Evolutionary conservation across 2,329 filamentous ascomycete genomes (phyloP).

Genomic region (Bisporella sp.): DNA sequence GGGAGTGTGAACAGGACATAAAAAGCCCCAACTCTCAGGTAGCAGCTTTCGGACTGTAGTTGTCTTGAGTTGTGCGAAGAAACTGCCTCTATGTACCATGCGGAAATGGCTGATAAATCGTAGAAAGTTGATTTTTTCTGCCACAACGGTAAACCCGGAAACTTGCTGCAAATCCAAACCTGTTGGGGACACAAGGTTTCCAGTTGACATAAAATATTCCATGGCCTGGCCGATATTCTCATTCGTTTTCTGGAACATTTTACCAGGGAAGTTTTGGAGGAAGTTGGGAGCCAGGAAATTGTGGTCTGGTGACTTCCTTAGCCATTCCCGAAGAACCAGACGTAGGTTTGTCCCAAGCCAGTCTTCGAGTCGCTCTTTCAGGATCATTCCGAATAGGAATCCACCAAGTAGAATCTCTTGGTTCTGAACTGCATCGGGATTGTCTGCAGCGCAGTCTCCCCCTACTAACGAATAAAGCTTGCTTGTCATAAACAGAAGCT

Average conservation of each 20-base stretch:
- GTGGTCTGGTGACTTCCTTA: slow-evolving; percentile 50
- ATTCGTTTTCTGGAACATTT: slow-evolving; percentile 74
- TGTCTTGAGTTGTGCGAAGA: slow-evolving; percentile 96
- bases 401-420: slow-evolving; percentile 92
- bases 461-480: slow-evolving; percentile 92
- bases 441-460: slow-evolving; percentile 88
- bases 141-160: slow-evolving; percentile 92
- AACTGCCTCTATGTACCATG: slow-evolving; percentile 97
- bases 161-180: slow-evolving; percentile 92
- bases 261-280: slow-evolving; percentile 68
- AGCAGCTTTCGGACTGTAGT: slow-evolving; percentile 93
- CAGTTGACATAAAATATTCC: slow-evolving; percentile 94
- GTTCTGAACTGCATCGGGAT: slow-evolving; percentile 93
- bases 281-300: slow-evolving; percentile 76
- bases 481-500: slow-evolving; percentile 91
- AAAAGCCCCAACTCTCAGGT: slow-evolving; percentile 95
- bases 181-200: slow-evolving; percentile 84
- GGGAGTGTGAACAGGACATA: slow-evolving; percentile 95
- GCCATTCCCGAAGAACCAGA: slow-evolving; percentile 47
- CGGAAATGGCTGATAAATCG: slow-evolving; percentile 98
- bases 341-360: slow-evolving; percentile 57
- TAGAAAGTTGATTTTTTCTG: slow-evolving; percentile 98
- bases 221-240: slow-evolving; percentile 82
- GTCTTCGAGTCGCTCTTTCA: slow-evolving; percentile 92
- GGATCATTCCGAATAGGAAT: slow-evolving; percentile 87